These are phyloP conservation scores for Hippophae rhamnoides DNA, from an alignment of 306 rosid species.

Conservation along the genomic window DNA sequence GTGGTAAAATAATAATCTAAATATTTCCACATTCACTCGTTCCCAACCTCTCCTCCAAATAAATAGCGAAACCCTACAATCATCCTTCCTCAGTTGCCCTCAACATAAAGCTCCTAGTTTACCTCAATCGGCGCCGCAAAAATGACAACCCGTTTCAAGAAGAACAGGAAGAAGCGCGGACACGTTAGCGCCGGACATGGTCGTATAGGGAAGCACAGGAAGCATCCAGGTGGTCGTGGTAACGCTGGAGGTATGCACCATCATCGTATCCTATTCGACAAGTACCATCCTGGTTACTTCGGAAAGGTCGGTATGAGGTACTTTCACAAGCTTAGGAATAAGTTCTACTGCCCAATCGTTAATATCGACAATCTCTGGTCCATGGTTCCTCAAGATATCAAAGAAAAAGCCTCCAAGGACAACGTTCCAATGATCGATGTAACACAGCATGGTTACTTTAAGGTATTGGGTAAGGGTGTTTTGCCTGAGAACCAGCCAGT, in stretches of 20 bases:
- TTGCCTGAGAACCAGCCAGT: conserved; percentile 50
- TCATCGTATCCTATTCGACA: conserved; percentile 85
- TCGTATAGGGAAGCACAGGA: conserved; percentile 72
- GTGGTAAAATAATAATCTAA: conserved; percentile 18
- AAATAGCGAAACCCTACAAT: conserved; percentile 27
- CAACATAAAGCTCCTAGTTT: conserved; percentile 29
- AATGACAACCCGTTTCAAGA: conserved; percentile 80
- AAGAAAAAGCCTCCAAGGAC: conserved; percentile 63
- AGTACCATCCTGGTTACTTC: conserved; percentile 79
- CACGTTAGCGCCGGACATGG: conserved; percentile 91
- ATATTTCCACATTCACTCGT: background rate
- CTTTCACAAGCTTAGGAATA: conserved; percentile 76
- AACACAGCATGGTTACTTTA: conserved; percentile 53
- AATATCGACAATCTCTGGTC: conserved; percentile 80
- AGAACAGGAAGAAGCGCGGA: conserved; percentile 92
- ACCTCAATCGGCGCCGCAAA: background rate
- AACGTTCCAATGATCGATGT: conserved; percentile 57
- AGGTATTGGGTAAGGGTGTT: conserved; percentile 68
- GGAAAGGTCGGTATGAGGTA: conserved; percentile 89
- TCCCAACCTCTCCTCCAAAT: conserved; percentile 8
- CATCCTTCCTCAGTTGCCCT: too few species aligned
- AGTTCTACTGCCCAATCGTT: conserved; percentile 63
- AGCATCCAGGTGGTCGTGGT: conserved; percentile 87
- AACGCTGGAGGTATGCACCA: conserved; percentile 97
- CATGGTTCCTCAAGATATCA: conserved; percentile 52